Conservation (phyloP, 371 early-diverging fungal species). For the Mortierella sp. region DNA sequence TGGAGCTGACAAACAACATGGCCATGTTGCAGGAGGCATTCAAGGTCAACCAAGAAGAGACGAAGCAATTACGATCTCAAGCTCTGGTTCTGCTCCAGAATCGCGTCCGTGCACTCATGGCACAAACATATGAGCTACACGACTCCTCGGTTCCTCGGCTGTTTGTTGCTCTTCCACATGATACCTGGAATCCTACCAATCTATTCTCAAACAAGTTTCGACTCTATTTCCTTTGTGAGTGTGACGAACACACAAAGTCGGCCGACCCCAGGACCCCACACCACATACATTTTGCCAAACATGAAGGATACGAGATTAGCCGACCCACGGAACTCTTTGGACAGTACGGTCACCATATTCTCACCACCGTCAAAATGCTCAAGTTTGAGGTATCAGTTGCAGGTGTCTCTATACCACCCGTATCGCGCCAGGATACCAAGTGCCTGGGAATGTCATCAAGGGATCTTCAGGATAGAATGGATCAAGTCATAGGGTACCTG, state of each 20-base stretch:
- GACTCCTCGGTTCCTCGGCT: conserved; percentile 9
- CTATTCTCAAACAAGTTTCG: neutral
- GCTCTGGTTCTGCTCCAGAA: neutral
- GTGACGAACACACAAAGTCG: conserved; percentile 8
- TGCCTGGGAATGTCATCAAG: neutral
- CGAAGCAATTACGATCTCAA: neutral
- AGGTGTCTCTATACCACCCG: neutral
- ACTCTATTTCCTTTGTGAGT: conserved; percentile 14
- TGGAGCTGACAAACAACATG: no score
- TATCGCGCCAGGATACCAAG: neutral
- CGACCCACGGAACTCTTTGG: conserved; percentile 3
- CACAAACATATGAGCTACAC: conserved; percentile 6
- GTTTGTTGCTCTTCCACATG: conserved; percentile 6
- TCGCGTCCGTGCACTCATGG: neutral
- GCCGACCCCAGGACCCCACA: neutral
- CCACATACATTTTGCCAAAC: conserved; percentile 10
- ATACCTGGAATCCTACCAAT: neutral
- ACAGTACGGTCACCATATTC: conserved; percentile 1
- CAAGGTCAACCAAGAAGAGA: no score
- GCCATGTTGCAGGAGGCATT: no score
- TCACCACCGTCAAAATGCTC: neutral
- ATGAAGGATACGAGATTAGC: conserved; percentile 10
- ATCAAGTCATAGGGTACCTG: conserved; percentile 11
- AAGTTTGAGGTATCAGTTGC: neutral
- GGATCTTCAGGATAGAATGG: conserved; percentile 1